A percentile compares a stretch with the other conserved stretches of the same genome.
Evolutionary conservation across 2,329 filamentous ascomycete species (phyloP).

Genomic region (Aspergillus ustus): DNA sequence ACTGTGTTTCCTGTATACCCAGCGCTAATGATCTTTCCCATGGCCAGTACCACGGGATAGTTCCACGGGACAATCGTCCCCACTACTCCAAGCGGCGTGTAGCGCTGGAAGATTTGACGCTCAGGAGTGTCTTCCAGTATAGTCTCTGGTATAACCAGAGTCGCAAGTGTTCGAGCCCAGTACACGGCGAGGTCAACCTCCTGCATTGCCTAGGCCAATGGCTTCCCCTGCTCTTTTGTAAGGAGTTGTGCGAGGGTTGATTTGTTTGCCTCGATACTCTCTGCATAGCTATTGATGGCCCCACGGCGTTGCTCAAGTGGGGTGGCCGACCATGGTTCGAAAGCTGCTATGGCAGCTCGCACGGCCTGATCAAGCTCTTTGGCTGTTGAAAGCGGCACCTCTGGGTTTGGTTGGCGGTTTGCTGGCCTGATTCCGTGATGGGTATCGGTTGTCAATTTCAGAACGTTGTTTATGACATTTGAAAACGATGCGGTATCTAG

Average conservation of each 20-base stretch:
- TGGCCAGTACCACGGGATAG: slow-evolving; percentile 46
- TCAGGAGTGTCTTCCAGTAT: slow-evolving; percentile 51
- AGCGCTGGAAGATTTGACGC: slow-evolving; percentile 27
- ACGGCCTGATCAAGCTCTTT: slow-evolving; percentile 12
- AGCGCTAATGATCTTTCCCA: slow-evolving; percentile 54
- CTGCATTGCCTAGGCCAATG: not conserved
- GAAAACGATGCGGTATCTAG: not conserved
- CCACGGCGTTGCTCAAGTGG: not conserved
- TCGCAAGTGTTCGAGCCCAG: not conserved
- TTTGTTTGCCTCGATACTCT: not conserved
- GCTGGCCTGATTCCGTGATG: slow-evolving; percentile 4
- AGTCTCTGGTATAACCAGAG: slow-evolving; percentile 48
- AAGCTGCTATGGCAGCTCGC: slow-evolving; percentile 1
- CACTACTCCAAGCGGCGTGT: slow-evolving; percentile 40
- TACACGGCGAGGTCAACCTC: slow-evolving; percentile 21
- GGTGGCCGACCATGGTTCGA: not conserved
- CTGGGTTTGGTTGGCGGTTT: not conserved
- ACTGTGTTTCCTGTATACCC: slow-evolving; percentile 57
- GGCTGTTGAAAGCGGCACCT: slow-evolving; percentile 2
- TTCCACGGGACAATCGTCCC: slow-evolving; percentile 65
- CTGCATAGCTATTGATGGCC: not conserved
- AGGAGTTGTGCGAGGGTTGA: not conserved
- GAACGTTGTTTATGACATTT: slow-evolving; percentile 10
- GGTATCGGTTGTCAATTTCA: not conserved
- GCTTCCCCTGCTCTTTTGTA: slow-evolving; percentile 4